Evolutionary conservation across 2,329 filamentous ascomycete species (phyloP), one percentile per base, ranked within the genome.

Genomic region (Hawksworthiomyces lignivorus): DNA sequence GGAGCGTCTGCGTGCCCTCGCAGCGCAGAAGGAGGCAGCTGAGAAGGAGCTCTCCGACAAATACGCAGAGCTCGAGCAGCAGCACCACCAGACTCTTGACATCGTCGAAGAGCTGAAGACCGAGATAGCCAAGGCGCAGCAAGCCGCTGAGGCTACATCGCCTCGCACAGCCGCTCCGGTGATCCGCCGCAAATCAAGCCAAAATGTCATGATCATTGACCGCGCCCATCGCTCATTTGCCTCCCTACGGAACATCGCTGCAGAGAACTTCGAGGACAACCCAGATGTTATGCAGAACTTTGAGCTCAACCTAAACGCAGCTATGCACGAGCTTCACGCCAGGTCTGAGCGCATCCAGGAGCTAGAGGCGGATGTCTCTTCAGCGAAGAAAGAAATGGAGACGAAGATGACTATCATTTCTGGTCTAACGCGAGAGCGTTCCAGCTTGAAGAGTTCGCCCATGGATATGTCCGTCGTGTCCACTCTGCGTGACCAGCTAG

Each of bases 361-460:
- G 54, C 71, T 98, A 12, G 92, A 98, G 61, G 80, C 80, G 6
- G 90, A 95, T 52, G 77, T 96, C 43, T 70, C 80, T 20, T 81
- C 79, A 4, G 78, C 88, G 18, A 92, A 87, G 68, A 95, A 88
- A 67, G 92, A 98, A 62, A 94, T 97, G 83, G 92, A 98, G 58
- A 82, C 77, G 48, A 98, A 98, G 75, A 88, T 90, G 70, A 86
- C 87, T 22, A 89, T 98, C 57, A 97, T 98, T 53, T 87, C 87
- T 22, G 92, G 92, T 7, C 71, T 98, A 49, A 94, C 92, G 4
- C 82, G 92, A 41, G 94, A 98, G 62, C 75, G 94, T 45, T 90
- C 87, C 4, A 96, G 88, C 64, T 73, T 96, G 65, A 87, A 90
- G 59, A 75, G 59, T 3, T 84, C 84, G 19, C 84, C 88, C 7